Evolutionary conservation across 164 flowering plant genomes (phyloP), one percentile per base, ranked within the genome.

Genomic region (Vitis rupestris): DNA sequence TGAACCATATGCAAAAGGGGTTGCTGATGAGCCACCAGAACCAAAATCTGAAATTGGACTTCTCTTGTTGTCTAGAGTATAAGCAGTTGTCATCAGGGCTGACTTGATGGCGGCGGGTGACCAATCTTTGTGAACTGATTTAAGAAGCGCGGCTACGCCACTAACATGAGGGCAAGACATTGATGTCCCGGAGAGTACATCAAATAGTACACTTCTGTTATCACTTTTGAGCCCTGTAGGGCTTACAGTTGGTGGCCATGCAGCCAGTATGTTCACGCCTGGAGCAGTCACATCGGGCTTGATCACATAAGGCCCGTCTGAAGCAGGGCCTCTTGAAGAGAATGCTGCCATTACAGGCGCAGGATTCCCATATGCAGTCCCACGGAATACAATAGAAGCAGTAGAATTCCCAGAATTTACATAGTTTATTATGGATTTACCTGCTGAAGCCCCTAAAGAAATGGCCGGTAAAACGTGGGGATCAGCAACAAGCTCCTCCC

Each of bases 111-210:
- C 87, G 6, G 90, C 90, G 0, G 90, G 87, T 3, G 90, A 86
- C 92, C 94, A 91, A 12, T 82, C 78, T 50, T 14, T 63, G 65
- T 91, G 97, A 19, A 70, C 81, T 1, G 92, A 83, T 69, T 83
- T 88, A 9, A 91, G 71, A 0, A 91, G 80, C 7, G 88, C 90
- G 1, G 89, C 94, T 70, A 91, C 11, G 49, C 94, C 94, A 63
- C 86, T 83, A 1, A 89, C 87, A 68, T 91, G 97, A 8, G 97
- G 94, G 61, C 94, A 91, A 1, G 97, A 85, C 97, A 89, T 91
- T 6, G 94, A 89, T 3, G 97, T 91, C 9, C 97, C 97, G 1
- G 94, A 89, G 12, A 87, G 65, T 10, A 91, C 80, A 71, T 91
- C 86, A 72, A 84, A 91, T 1, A 10, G 52, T 2, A 84, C 85